Evolutionary conservation across 2,329 filamentous ascomycete genomes (phyloP).

Genomic region (Alternaria triticimaculans): DNA sequence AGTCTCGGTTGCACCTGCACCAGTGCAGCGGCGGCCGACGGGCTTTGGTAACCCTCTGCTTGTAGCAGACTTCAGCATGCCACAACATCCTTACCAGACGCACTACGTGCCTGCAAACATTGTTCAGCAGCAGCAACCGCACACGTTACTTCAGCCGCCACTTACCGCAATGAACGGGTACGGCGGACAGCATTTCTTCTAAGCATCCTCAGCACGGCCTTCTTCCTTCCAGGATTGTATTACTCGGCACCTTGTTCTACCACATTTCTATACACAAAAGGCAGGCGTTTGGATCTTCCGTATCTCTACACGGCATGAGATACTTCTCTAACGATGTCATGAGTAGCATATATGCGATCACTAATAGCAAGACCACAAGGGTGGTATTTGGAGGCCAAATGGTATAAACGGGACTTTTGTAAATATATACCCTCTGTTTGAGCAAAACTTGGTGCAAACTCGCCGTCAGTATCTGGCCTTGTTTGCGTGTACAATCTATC

Average conservation of each 20-base stretch:
- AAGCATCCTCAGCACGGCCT: background rate
- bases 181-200: constrained; percentile 30
- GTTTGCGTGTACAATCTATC: background rate
- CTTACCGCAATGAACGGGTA: constrained; percentile 28
- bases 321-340: constrained; percentile 12
- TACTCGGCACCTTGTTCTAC: background rate
- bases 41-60: constrained; percentile 74
- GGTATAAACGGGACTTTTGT: background rate
- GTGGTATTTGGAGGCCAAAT: background rate
- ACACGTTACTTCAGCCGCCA: constrained; percentile 28
- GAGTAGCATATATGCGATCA: constrained; percentile 8
- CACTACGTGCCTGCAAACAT: constrained; percentile 77
- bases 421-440: constrained; percentile 11
- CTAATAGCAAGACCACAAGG: background rate
- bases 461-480: background rate
- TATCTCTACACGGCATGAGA: background rate
- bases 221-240: background rate
- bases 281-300: background rate
- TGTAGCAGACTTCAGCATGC: constrained; percentile 75
- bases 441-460: background rate
- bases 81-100: constrained; percentile 81
- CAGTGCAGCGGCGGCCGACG: constrained; percentile 46
- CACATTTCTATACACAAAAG: background rate
- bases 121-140: constrained; percentile 35
- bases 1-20: constrained; percentile 22